Conservation (phyloP, 768 basidiomycete genomes). For the Pholiota molesta region DNA sequence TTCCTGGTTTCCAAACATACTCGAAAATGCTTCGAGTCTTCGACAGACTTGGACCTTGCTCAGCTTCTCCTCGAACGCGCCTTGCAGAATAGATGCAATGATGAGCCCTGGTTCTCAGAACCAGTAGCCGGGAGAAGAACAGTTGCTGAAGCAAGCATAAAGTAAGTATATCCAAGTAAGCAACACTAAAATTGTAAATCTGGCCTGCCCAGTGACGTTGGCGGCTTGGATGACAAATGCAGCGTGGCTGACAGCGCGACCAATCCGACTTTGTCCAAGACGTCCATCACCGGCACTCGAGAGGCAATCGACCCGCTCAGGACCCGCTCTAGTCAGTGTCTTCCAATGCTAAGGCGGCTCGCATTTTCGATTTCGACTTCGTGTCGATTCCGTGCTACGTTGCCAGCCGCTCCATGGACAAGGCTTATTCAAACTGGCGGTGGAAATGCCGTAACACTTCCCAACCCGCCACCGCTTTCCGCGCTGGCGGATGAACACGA, state of each 20-base stretch:
- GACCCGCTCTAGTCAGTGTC: neutral
- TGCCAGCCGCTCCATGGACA: neutral
- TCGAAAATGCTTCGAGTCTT: no score
- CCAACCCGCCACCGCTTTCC: constrained; percentile 44
- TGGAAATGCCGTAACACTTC: constrained; percentile 25
- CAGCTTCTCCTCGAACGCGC: no score
- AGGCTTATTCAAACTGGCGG: neutral
- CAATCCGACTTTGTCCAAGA: neutral
- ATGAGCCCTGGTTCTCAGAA: no score
- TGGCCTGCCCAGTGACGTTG: neutral
- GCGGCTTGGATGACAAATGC: neutral
- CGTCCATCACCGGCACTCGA: neutral
- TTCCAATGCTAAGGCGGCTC: neutral
- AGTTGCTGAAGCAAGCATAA: no score
- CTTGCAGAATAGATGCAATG: no score
- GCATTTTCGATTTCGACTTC: neutral
- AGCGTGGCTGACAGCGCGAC: neutral
- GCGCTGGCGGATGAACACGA: constrained; percentile 31
- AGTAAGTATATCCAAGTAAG: no score
- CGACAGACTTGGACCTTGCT: no score
- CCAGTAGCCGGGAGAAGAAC: no score
- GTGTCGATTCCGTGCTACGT: neutral
- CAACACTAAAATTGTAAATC: no score
- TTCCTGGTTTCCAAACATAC: no score
- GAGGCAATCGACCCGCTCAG: neutral